Percentiles rank a stretch among this genome's conserved stretches.
Conservation (phyloP, 768 basidiomycete genomes). For the Lactarius hengduanensis region DNA sequence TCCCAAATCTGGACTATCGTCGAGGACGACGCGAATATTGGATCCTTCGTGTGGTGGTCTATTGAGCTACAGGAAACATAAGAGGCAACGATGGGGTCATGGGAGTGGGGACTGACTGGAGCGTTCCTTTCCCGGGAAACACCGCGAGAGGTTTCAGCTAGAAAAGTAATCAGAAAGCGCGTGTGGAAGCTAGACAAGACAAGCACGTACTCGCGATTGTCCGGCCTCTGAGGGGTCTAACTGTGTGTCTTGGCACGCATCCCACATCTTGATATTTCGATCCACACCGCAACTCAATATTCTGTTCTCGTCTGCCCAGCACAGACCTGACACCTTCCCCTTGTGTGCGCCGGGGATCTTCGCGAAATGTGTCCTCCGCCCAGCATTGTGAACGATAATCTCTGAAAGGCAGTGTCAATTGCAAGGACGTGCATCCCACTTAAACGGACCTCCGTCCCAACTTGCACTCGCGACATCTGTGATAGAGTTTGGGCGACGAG, state of each 20-base stretch:
- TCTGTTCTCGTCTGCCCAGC: slow-evolving; percentile 62
- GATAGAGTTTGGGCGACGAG: slow-evolving; percentile 19
- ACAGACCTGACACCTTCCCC: slow-evolving; percentile 81
- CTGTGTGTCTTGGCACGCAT: slow-evolving; percentile 37
- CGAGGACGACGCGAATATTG: slow-evolving; percentile 93
- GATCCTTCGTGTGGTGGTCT: slow-evolving; percentile 87
- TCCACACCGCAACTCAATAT: slow-evolving; percentile 83
- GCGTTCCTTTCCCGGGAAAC: slow-evolving; percentile 82
- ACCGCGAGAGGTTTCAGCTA: slow-evolving; percentile 50
- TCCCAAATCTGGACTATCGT: slow-evolving; percentile 97
- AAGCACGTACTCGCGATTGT: slow-evolving; percentile 39
- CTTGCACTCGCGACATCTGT: slow-evolving; percentile 51
- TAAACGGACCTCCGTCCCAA: slow-evolving; percentile 91
- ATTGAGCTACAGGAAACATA: slow-evolving; percentile 59
- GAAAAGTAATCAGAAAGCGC: slow-evolving; percentile 13
- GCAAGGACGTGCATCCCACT: slow-evolving; percentile 92
- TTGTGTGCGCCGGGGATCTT: slow-evolving; percentile 74
- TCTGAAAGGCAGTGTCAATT: slow-evolving; percentile 44
- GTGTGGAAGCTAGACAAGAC: not conserved
- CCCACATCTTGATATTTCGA: slow-evolving; percentile 81
- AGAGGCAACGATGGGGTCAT: not conserved
- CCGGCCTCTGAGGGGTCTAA: slow-evolving; percentile 38
- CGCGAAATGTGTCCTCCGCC: slow-evolving; percentile 51
- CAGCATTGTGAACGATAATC: slow-evolving; percentile 81
- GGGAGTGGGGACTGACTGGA: slow-evolving; percentile 38